phyloP scores from a whole-genome alignment of 495 filamentous ascomycete species.

The Neohortaea acidophila region DNA sequence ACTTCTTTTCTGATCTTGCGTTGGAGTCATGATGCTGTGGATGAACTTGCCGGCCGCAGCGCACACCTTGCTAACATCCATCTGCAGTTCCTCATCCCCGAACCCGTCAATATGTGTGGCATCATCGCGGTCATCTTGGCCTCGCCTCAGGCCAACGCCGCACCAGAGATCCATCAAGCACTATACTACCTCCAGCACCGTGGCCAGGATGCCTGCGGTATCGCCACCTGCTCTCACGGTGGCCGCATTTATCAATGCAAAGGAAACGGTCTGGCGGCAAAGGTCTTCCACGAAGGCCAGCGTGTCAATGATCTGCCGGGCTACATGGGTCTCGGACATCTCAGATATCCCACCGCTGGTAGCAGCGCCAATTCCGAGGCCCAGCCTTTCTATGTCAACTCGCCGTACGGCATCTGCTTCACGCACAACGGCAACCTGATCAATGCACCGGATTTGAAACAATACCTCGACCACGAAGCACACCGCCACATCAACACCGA shows the following conservation, averaged over 20 bases:
- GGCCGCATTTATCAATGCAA: constrained; percentile 83
- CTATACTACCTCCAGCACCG: constrained; percentile 62
- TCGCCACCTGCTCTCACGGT: constrained; percentile 59
- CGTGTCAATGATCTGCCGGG: constrained; percentile 67
- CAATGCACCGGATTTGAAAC: constrained; percentile 68
- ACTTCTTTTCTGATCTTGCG: background rate
- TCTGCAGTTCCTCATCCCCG: background rate
- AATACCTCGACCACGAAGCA: constrained; percentile 70
- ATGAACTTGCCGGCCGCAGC: background rate
- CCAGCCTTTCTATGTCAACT: constrained; percentile 89
- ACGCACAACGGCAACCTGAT: constrained; percentile 86
- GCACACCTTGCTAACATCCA: constrained; percentile 5
- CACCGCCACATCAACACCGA: constrained; percentile 96
- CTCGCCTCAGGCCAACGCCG: constrained; percentile 42
- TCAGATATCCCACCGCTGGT: constrained; percentile 73
- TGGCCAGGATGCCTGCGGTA: constrained; percentile 71
- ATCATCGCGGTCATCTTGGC: constrained; percentile 71
- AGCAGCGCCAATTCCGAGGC: constrained; percentile 59
- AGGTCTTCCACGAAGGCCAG: constrained; percentile 69
- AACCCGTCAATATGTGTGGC: constrained; percentile 54
- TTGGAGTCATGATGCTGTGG: background rate
- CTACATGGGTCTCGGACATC: constrained; percentile 77
- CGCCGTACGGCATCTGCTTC: constrained; percentile 58
- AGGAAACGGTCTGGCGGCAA: constrained; percentile 68
- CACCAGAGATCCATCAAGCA: constrained; percentile 73